phyloP scores from a whole-genome alignment of 352 stramenopile species.

The Phytophthora tubulina region DNA sequence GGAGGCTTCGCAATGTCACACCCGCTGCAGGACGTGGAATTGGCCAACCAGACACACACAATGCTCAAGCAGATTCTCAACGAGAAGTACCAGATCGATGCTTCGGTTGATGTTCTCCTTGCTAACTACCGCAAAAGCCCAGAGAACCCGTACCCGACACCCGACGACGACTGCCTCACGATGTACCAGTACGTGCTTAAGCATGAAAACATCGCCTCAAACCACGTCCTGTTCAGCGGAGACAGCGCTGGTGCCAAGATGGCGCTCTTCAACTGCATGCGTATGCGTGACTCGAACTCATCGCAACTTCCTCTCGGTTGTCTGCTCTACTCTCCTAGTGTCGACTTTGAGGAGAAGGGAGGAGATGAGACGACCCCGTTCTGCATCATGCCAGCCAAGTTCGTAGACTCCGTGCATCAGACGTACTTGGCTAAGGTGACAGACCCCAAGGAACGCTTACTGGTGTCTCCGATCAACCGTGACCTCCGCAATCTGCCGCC shows the following conservation, averaged over 20 bases:
- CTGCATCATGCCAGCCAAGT: slow-evolving; percentile 36
- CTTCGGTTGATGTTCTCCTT: slow-evolving; percentile 33
- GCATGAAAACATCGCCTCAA: slow-evolving; percentile 20
- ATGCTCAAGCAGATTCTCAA: slow-evolving; percentile 39
- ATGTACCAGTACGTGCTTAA: slow-evolving; percentile 35
- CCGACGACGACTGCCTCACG: slow-evolving; percentile 31
- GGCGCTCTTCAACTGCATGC: slow-evolving; percentile 34
- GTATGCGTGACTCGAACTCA: slow-evolving; percentile 25
- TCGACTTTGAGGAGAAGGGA: slow-evolving; percentile 36
- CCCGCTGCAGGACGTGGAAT: slow-evolving; percentile 36
- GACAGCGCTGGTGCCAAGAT: slow-evolving; percentile 35
- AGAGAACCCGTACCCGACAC: slow-evolving; percentile 34
- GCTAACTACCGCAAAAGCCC: slow-evolving; percentile 37
- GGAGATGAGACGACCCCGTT: slow-evolving; percentile 34
- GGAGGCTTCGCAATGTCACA: slow-evolving; percentile 39
- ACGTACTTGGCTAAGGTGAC: slow-evolving; percentile 37
- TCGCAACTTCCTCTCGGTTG: slow-evolving; percentile 24
- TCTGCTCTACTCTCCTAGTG: slow-evolving; percentile 34
- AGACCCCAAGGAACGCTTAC: slow-evolving; percentile 21
- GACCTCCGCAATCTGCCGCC: slow-evolving; percentile 28
- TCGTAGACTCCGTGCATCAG: slow-evolving; percentile 34
- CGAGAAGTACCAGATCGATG: slow-evolving; percentile 28
- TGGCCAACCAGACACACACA: slow-evolving; percentile 37
- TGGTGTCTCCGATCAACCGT: slow-evolving; percentile 30
- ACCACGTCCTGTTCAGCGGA: slow-evolving; percentile 32